These are phyloP conservation scores for Backusella parvicylindrica DNA, from an alignment of 192 early-diverging fungal genomes.

Conservation along the genomic window DNA sequence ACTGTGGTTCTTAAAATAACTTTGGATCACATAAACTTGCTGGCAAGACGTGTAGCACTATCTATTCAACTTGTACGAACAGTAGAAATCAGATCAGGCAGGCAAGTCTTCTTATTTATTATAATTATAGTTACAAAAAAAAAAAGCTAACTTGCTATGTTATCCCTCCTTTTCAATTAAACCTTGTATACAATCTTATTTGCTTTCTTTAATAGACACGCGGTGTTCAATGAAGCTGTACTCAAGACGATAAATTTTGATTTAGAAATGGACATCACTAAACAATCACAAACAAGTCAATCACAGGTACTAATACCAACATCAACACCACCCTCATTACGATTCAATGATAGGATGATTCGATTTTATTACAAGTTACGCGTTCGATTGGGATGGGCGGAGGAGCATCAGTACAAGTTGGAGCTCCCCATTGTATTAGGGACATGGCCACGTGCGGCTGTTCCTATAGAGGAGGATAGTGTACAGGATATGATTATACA, in stretches of 20 bases:
- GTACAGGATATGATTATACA: conserved; percentile 3
- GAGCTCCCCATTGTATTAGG: conserved; percentile 37
- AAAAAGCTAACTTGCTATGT: not conserved
- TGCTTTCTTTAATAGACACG: not conserved
- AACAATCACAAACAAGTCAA: conserved; percentile 15
- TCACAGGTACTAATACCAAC: conserved; percentile 18
- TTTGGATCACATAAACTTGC: conserved; percentile 7
- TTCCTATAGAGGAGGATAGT: conserved; percentile 40
- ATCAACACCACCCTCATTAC: conserved; percentile 27
- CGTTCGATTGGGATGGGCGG: not conserved
- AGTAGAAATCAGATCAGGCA: conserved; percentile 14
- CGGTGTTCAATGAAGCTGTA: not conserved
- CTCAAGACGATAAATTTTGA: conserved; percentile 1
- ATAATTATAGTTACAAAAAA: too few relatives aligned
- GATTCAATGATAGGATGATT: conserved; percentile 12
- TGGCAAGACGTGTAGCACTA: conserved; percentile 10
- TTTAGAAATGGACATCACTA: conserved; percentile 1
- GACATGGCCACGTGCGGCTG: conserved; percentile 33
- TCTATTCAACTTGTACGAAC: conserved; percentile 20
- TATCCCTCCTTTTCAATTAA: not conserved
- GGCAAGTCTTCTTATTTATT: not conserved
- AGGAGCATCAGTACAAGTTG: conserved; percentile 1
- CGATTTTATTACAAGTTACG: conserved; percentile 30
- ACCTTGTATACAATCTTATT: not conserved
- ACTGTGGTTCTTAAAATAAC: not conserved